Conservation (phyloP, 257 asterid genomes). For the Leptodermis oblonga region DNA sequence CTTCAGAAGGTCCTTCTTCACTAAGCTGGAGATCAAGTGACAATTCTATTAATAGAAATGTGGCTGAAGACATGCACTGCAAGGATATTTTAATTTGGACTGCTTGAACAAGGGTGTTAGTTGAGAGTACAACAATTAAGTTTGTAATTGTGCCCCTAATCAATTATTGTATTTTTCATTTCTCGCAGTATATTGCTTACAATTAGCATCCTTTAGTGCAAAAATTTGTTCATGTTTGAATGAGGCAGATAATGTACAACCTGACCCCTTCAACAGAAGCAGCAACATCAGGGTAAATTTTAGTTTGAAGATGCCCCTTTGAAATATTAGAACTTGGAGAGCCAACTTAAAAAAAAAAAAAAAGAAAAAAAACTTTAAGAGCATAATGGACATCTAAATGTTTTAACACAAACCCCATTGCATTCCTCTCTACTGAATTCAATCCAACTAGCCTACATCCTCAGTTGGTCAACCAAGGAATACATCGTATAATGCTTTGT, state of each 20-base stretch:
- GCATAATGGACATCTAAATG: not conserved
- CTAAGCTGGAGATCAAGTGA: conserved; percentile 56
- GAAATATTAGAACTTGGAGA: too few relatives aligned
- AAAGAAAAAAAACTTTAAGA: not conserved
- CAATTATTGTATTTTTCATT: too few relatives aligned
- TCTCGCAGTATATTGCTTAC: not conserved
- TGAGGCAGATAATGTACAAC: not conserved
- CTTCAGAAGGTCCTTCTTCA: conserved; percentile 99
- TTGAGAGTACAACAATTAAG: not conserved
- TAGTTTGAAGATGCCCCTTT: too few relatives aligned
- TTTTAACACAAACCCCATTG: not conserved
- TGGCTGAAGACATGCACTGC: not conserved
- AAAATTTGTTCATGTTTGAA: not conserved
- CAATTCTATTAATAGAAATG: not conserved
- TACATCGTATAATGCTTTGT: not conserved
- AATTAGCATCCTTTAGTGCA: not conserved
- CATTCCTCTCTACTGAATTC: not conserved
- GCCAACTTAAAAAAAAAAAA: not conserved
- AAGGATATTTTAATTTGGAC: not conserved
- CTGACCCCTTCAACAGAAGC: not conserved
- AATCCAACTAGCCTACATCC: not conserved
- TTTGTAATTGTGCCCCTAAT: not conserved
- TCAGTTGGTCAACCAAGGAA: not conserved
- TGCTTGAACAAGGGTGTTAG: not conserved
- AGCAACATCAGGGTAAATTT: not conserved